Percentiles rank a stretch among this genome's conserved stretches.
Conservation (phyloP, 352 stramenopile species). For the Plasmopara viticola region DNA sequence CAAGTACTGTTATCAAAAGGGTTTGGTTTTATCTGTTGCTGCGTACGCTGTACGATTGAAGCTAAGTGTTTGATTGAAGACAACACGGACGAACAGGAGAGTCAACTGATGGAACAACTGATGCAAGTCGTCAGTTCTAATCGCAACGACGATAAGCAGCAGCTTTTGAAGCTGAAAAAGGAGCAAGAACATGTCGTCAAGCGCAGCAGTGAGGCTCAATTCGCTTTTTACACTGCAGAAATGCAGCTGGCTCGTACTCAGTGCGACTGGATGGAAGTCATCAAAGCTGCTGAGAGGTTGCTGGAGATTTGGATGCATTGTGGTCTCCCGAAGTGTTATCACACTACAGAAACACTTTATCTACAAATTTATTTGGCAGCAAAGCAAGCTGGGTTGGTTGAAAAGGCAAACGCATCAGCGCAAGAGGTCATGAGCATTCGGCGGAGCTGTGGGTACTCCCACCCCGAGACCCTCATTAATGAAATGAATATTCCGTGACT, state of each 20-base stretch:
- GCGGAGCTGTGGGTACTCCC: conserved; percentile 28
- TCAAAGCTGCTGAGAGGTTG: conserved; percentile 25
- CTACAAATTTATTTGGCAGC: conserved; percentile 42
- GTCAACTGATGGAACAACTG: conserved; percentile 22
- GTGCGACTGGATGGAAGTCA: conserved; percentile 24
- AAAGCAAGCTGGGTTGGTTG: conserved; percentile 15
- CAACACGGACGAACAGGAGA: conserved; percentile 11
- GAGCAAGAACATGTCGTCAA: conserved; percentile 16
- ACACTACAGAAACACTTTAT: conserved; percentile 46
- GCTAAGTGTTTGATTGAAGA: not conserved
- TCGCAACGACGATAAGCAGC: conserved; percentile 6
- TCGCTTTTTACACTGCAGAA: conserved; percentile 36
- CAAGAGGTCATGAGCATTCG: conserved; percentile 18
- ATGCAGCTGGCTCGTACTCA: conserved; percentile 28
- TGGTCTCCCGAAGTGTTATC: conserved; percentile 26
- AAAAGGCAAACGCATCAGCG: conserved; percentile 10
- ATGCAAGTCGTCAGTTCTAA: conserved; percentile 20
- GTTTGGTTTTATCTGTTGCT: conserved; percentile 54
- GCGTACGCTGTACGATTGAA: conserved; percentile 32
- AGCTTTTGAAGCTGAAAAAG: conserved; percentile 11
- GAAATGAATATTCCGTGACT: conserved; percentile 1
- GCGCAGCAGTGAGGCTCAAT: conserved; percentile 26
- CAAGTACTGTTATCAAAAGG: conserved; percentile 28
- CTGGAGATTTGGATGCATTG: conserved; percentile 30
- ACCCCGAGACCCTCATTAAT: conserved; percentile 10